Base-by-base conservation (phyloP, 352 stramenopile species). In the Aphanomyces stellatus region DNA sequence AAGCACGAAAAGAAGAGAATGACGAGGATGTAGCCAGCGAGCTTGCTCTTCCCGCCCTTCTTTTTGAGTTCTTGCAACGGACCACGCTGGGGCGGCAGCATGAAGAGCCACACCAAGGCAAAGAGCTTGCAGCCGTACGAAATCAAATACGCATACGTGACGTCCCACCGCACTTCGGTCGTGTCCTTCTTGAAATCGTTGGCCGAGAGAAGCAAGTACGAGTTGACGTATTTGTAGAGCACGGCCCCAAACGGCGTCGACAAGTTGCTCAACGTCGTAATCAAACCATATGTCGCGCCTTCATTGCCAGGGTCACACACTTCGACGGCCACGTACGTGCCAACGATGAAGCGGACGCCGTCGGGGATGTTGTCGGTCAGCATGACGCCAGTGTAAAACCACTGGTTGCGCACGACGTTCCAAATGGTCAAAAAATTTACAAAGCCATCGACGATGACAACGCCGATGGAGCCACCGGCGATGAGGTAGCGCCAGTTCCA, bases 251-350 rank as follows among this genome's bases (percentile, higher is more conserved):
- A 57, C 37, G 8, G 24, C 3, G 4, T 6, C n/a, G 80, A 42
- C 1, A 66, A 35, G 48, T 74, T 73, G 46, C n/a, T n/a, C n/a
- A n/a, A n/a, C n/a, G 17, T 19, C 3, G 30, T 51, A 8, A 62
- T 19, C 13, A 10, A 15, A 15, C 37, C 53, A 46, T 17, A 6
- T 2, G 24, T 25, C 4, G 8, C 7, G 33, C 41, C 30, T n/a
- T 62, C 55, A n/a, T 35, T n/a, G 7, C 19, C 55, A 15, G 22
- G 28, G 30, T 65, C 57, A 19, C 34, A 33, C 5, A 65, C 42
- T 53, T 67, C 60, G 6, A 67, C 60, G 4, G 60, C 48, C 71
- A 4, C 84, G 15, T 65, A 65, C 28, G 57, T 65, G 24, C 34
- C 42, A 15, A 65, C 28, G 22, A 65, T 65, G 30, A 65, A 65